Base-by-base conservation (phyloP, 1,284 basidiomycete genomes). In the Pseudozyma thailandica region DNA sequence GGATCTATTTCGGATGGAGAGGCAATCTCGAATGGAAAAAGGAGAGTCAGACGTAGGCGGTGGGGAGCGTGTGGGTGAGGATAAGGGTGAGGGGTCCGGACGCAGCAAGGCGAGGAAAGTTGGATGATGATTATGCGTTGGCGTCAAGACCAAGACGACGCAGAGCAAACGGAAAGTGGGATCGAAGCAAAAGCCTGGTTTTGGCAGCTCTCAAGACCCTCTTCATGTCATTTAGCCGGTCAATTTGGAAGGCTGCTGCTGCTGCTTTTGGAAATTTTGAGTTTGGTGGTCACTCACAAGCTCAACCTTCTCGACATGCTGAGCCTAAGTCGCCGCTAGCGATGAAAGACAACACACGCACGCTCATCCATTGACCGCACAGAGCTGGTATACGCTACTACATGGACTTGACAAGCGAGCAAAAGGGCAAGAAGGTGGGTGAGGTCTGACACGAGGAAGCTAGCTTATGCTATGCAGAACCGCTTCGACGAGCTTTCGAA, bases 1-100 rank as follows among this genome's bases (percentile, higher is more conserved):
- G 28, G 31, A 54, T 61, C 59, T 54, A 54, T 50, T 54, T 61
- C 52, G 52, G 52, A 61, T 50, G 59, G n/a, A 56, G 51, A 46
- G 43, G 30, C 47, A 49, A 61, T 61, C 47, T 61, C 26, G 59
- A 31, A 48, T 37, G 10, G 9, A 39, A 25, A 10, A 16, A n/a
- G n/a, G n/a, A n/a, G n/a, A n/a, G n/a, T n/a, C n/a, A n/a, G 31
- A 26, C 12, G 37, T 25, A 26, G 35, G 55, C 28, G 13, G n/a
- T 50, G 26, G 16, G 9, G 49, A 23, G 42, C 18, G 51, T 41
- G 47, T 27, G n/a, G 21, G 35, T 39, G 41, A 37, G 31, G 38
- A 23, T 23, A n/a, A 39, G 38, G 31, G 43, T 31, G 44, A 41
- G 31, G 45, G 35, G 43, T 37, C 42, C 26, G 25, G 26, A 15